Base-by-base conservation (phyloP, 2,329 filamentous ascomycete species). In the Xylariaceae sp. region DNA sequence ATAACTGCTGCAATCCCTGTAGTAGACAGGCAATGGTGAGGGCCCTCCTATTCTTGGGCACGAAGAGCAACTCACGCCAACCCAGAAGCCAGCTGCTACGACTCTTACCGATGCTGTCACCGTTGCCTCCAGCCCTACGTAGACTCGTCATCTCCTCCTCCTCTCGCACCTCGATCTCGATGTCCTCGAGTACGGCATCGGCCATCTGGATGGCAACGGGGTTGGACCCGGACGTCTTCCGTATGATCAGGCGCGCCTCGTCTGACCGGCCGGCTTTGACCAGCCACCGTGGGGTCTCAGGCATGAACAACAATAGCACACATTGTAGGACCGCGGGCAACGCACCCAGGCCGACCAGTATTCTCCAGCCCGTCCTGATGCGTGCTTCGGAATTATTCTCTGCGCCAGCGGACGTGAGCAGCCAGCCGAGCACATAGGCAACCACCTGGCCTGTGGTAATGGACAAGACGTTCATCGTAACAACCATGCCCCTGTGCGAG, bases 241-340 rank as follows among this genome's bases (percentile, higher is more conserved):
- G 67, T 13, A 96, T 66, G 2, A 95, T 78, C 3, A 52, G 54
- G 45, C 73, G 74, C 3, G 88, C 90, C 44, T 76, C 73, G 3
- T 67, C 66, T 3, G 72, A 70, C 33, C 72, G 69, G 1, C 81
- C 83, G 3, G 73, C 77, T 57, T 81, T 82, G 14, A 94, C 81
- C 15, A 96, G 71, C 83, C 87, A 96, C 16, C 90, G 73, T 23
- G 90, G 90, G 9, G 86, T 94, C 63, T 97, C 90, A 0, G 88
- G 88, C 75, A 95, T 83, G 36, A 78, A 69, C 2, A 78, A 52
- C 43, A 96, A 65, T 38, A 94, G 65, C 0, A 70, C 58, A 4
- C 78, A 74, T 59, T 96, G 90, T 3, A 88, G 39, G 0, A 76
- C 60, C 0, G 88, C 89, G 0, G 90, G 90, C 17, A 83, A 46